Conservation (phyloP, 495 filamentous ascomycete species). For the Tuber microsphaerosporum region DNA sequence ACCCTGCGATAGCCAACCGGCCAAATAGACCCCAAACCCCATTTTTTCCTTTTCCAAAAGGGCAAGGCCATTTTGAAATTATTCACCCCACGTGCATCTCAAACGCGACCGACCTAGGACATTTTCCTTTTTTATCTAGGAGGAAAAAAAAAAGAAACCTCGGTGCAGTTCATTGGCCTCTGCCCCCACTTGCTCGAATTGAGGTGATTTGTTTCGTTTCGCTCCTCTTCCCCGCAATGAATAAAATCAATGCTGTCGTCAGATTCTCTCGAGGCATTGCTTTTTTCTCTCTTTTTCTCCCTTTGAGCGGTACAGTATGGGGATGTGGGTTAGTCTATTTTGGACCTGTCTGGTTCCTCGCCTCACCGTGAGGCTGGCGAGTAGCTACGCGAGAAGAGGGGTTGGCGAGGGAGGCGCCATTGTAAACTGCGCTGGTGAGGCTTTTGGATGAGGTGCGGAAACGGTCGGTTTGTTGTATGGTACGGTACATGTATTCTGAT, state of each 20-base stretch:
- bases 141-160: neutral
- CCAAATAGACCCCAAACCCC: neutral
- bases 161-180: neutral
- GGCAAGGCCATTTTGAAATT: neutral
- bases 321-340: neutral
- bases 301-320: neutral
- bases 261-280: neutral
- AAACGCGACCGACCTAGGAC: neutral
- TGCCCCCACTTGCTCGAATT: neutral
- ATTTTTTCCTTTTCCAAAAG: neutral
- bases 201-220: neutral
- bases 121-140: neutral
- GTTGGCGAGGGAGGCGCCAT: neutral
- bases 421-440: neutral
- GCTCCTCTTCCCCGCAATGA: neutral
- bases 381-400: neutral
- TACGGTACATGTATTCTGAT: neutral
- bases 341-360: neutral
- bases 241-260: neutral
- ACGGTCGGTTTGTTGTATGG: neutral
- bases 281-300: neutral
- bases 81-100: neutral
- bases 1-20: neutral
- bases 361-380: neutral
- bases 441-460: neutral